Evolutionary conservation across 1,139 yeast species (phyloP), one percentile per base, ranked within the genome.

Genomic region (Saccharomyces pastorianus): DNA sequence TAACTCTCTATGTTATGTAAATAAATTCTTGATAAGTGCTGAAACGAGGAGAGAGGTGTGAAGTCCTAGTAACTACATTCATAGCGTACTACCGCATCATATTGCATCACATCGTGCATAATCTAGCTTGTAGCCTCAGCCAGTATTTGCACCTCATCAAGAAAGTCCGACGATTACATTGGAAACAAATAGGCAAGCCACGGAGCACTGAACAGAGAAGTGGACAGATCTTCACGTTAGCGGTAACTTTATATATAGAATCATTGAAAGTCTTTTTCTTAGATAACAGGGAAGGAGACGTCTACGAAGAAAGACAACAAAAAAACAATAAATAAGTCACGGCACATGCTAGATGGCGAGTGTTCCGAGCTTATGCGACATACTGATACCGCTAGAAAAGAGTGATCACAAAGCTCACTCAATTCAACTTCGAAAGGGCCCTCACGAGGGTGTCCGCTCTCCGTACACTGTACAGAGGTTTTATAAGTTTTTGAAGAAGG

Each of bases 381-480:
- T 61, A 5, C 47, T 61, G 42, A 29, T 49, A 11, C 47, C 46
- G 29, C 29, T 52, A 31, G 47, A 23, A 23, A 48, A 48, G 13
- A 47, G 29, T 9, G 27, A 20, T 9, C 31, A 29, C 44, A 38
- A 13, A 3, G 44, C 26, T 3, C 3, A 4, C 4, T 6, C 11
- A 11, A 20, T 38, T 17, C 23, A 38, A 6, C 26, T 17, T 7
- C 44, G 44, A 38, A 38, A 38, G 11, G 11, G 2, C 25, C 44
- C 4, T 7, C 44, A 38, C 1, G 26, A 20, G 6, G 8, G 44
- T n/a, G 42, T 46, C 6, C 47, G 49, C 11, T 31, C 49, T 2
- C 62, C 64, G 0, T 62, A 58, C 52, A 58, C 59, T 4, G 41
- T 62, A 32, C 52, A 51, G 25, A 60, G 59, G 38, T 66, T 67